A percentile compares a stretch with the other conserved stretches of the same genome.
phyloP scores from a whole-genome alignment of 345 rosid genomes.

The Heritiera littoralis region DNA sequence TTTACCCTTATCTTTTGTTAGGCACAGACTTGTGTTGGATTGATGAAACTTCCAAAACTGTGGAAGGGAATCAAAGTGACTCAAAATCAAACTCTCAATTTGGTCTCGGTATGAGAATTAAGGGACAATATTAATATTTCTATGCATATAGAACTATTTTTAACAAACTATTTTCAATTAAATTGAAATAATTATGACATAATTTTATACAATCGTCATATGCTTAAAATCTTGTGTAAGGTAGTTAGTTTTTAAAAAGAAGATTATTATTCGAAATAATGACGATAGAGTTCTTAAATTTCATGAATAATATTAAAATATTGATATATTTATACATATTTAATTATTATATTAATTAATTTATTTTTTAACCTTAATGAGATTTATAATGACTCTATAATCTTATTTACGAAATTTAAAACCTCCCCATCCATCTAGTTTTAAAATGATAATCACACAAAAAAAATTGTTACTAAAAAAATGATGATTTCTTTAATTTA shows the following conservation, averaged over 20 bases:
- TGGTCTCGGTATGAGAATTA: background rate
- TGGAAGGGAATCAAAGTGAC: background rate
- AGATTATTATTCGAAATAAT: background rate
- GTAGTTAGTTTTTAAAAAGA: background rate
- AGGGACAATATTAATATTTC: background rate
- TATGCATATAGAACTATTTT: background rate
- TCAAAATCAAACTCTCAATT: background rate
- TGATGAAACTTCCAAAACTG: slow-evolving; percentile 20
- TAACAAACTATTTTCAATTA: background rate
- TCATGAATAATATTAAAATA: no score
- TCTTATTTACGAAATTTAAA: no score
- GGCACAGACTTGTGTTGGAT: background rate
- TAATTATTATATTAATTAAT: no score
- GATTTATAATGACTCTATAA: no score
- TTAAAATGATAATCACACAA: no score
- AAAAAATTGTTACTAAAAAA: no score
- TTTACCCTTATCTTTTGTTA: slow-evolving; percentile 16
- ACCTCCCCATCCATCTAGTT: no score
- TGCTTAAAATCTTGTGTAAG: background rate
- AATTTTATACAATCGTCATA: background rate
- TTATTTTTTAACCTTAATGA: no score
- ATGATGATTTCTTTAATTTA: no score
- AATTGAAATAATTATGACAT: background rate
- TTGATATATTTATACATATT: no score
- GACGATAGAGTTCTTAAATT: no score